Conservation (phyloP, 352 stramenopile genomes). For the Phytophthora pistaciae region DNA sequence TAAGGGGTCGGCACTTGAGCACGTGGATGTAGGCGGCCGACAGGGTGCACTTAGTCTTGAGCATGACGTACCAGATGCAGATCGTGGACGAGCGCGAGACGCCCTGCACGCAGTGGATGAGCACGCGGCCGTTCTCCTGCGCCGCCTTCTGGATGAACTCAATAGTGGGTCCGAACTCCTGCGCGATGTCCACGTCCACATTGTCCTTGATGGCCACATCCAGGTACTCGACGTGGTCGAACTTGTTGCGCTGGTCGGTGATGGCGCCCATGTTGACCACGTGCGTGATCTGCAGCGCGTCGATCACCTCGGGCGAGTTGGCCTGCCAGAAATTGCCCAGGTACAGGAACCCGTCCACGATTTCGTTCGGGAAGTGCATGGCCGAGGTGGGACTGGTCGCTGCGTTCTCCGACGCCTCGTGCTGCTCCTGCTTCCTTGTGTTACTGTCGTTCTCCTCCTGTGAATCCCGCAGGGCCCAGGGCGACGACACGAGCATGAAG, state of each 20-base stretch:
- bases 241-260: slow-evolving; percentile 63
- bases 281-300: slow-evolving; percentile 72
- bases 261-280: slow-evolving; percentile 80
- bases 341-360: slow-evolving; percentile 75
- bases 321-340: slow-evolving; percentile 88
- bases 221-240: slow-evolving; percentile 66
- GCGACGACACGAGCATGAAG: slow-evolving; percentile 58
- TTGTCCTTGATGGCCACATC: slow-evolving; percentile 73
- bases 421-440: slow-evolving; percentile 4
- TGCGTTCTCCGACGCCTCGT: slow-evolving; percentile 1
- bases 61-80: slow-evolving; percentile 87
- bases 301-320: slow-evolving; percentile 63
- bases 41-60: slow-evolving; percentile 72
- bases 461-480: slow-evolving; percentile 12
- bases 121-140: slow-evolving; percentile 48
- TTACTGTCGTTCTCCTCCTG: slow-evolving; percentile 4
- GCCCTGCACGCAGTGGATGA: slow-evolving; percentile 88
- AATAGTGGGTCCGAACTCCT: slow-evolving; percentile 56
- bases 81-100: slow-evolving; percentile 82
- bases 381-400: slow-evolving; percentile 13
- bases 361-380: slow-evolving; percentile 81
- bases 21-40: slow-evolving; percentile 85
- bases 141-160: slow-evolving; percentile 66
- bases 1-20: slow-evolving; percentile 75
- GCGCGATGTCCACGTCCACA: slow-evolving; percentile 65